These are phyloP conservation scores for Colletotrichum tropicale DNA, from an alignment of 2,329 filamentous ascomycete species.

Conservation along the genomic window DNA sequence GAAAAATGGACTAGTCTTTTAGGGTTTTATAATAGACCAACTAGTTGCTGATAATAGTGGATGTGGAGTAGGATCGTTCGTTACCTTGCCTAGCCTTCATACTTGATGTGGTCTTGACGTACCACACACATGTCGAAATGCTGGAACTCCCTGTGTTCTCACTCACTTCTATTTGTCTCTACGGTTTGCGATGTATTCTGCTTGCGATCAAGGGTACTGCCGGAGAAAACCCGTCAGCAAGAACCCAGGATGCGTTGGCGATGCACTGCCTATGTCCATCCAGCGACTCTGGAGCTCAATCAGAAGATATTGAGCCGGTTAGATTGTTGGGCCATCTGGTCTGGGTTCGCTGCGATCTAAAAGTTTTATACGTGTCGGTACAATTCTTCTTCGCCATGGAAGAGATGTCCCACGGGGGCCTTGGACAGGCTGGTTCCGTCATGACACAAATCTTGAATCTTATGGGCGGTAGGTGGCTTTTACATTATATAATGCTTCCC, in stretches of 20 bases:
- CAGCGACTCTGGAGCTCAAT: no score
- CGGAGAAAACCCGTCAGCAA: neutral
- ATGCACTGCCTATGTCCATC: no score
- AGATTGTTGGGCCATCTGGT: no score
- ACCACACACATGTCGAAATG: neutral
- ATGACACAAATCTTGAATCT: fast-evolving
- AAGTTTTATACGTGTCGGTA: no score
- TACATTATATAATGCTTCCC: neutral
- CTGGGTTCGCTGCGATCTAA: no score
- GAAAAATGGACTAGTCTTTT: neutral
- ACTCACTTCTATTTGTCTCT: no score
- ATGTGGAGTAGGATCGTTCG: neutral
- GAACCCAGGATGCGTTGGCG: neutral
- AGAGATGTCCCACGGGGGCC: fast-evolving
- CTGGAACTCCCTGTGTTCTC: no score
- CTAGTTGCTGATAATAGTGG: no score
- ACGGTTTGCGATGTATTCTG: neutral
- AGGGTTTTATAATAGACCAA: no score
- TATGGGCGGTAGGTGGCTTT: fast-evolving
- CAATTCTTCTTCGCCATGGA: no score
- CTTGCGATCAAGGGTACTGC: neutral
- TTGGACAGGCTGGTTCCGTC: fast-evolving
- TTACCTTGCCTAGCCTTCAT: neutral
- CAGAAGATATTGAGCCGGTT: no score
- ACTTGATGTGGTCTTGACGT: neutral